Evolutionary conservation across 2,329 filamentous ascomycete species (phyloP).

Genomic region (Sordariomycetes sp.): DNA sequence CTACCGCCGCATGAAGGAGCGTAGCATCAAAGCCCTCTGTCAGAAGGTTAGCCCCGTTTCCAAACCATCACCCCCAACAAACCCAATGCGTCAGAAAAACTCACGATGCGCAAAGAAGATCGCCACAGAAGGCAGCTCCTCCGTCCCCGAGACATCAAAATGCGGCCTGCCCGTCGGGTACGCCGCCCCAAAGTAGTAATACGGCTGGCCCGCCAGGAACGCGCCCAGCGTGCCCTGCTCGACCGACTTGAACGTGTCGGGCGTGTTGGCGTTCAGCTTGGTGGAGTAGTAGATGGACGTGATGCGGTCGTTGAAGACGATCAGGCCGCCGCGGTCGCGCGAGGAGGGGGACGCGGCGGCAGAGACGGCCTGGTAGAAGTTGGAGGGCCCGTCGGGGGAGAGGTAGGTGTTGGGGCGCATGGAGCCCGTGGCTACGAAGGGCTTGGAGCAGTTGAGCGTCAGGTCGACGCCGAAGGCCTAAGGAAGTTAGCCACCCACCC

Average conservation of each 20-base stretch:
- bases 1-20: constrained; percentile 18
- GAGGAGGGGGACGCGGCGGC: constrained; percentile 37
- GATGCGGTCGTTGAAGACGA: constrained; percentile 53
- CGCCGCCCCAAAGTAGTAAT: constrained; percentile 45
- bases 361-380: constrained; percentile 49
- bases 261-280: constrained; percentile 51
- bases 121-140: constrained; percentile 30
- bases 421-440: constrained; percentile 38
- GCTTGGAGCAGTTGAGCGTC: constrained; percentile 39
- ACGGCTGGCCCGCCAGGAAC: constrained; percentile 45
- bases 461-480: constrained; percentile 39
- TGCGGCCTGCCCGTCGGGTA: constrained; percentile 27
- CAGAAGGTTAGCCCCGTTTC: not conserved
- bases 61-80: not conserved
- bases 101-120: constrained; percentile 32
- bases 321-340: constrained; percentile 41
- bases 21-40: constrained; percentile 20
- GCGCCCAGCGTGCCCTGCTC: constrained; percentile 48
- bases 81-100: too few species aligned
- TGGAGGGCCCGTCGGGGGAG: constrained; percentile 52
- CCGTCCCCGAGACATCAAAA: constrained; percentile 21
- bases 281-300: constrained; percentile 44
- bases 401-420: constrained; percentile 46
- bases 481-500: not conserved
- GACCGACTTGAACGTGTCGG: constrained; percentile 49